Percentiles rank a stretch among this genome's conserved stretches.
Conservation (phyloP, 345 rosid species). For the Citrus australasica region DNA sequence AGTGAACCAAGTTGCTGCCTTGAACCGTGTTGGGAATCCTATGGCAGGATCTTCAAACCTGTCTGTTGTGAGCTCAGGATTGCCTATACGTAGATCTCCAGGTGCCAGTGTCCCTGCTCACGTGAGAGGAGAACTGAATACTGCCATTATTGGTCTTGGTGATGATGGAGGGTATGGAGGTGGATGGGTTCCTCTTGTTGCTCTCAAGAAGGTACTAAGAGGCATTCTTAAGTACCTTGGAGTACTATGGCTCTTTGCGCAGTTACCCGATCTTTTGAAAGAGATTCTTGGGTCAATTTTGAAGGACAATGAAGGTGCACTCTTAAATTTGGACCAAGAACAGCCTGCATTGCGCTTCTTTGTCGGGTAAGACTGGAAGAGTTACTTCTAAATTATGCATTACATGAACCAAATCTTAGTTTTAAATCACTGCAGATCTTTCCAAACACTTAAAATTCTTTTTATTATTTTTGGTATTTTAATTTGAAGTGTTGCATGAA, state of each 20-base stretch:
- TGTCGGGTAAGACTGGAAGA: constrained; percentile 75
- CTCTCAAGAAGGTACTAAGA: constrained; percentile 93
- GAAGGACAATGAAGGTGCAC: constrained; percentile 91
- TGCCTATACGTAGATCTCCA: constrained; percentile 78
- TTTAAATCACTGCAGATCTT: background rate
- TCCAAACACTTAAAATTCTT: background rate
- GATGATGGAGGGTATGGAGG: constrained; percentile 99
- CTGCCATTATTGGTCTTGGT: constrained; percentile 96
- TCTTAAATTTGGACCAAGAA: constrained; percentile 96
- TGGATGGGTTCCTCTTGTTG: constrained; percentile 99
- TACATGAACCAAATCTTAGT: background rate
- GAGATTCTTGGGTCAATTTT: constrained; percentile 92
- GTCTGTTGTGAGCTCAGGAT: constrained; percentile 53
- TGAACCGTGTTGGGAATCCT: constrained; percentile 71
- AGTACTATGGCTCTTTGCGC: constrained; percentile 94
- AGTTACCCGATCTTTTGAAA: constrained; percentile 87
- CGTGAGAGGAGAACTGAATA: constrained; percentile 92
- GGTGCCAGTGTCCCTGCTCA: constrained; percentile 83
- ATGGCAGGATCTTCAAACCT: constrained; percentile 61
- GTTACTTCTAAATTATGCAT: background rate
- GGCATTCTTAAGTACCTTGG: constrained; percentile 98
- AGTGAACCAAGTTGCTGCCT: constrained; percentile 50
- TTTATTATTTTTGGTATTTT: background rate
- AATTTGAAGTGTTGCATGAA: background rate
- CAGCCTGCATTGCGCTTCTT: constrained; percentile 98